Percentiles rank a stretch among this genome's conserved stretches.
phyloP scores from a whole-genome alignment of 75 land plant genomes.

The Picea glauca region DNA sequence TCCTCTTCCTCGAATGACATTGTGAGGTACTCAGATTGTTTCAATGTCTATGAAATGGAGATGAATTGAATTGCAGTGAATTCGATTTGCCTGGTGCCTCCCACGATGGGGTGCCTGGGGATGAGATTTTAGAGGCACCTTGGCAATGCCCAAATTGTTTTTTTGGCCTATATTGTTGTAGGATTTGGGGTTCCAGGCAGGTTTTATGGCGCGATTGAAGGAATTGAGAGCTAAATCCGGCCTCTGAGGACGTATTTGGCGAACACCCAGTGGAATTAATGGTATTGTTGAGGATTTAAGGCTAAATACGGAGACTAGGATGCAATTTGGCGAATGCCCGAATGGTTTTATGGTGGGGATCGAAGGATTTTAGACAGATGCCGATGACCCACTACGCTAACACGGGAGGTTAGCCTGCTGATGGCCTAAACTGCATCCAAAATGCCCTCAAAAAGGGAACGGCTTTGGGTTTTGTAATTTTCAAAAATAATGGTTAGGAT shows the following conservation, averaged over 20 bases:
- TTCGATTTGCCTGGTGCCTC: background rate
- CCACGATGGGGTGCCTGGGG: background rate
- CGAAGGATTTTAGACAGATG: background rate
- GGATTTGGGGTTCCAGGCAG: background rate
- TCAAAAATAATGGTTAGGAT: no score
- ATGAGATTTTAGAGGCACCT: background rate
- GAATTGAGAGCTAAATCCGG: constrained; percentile 4
- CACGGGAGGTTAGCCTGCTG: no score
- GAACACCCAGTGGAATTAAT: background rate
- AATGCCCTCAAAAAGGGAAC: no score
- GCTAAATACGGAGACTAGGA: background rate
- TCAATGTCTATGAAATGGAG: background rate
- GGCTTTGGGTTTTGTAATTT: no score
- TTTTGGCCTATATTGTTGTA: background rate
- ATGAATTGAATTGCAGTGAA: background rate
- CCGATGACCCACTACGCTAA: no score
- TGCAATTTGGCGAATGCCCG: background rate
- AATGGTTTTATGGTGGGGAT: background rate
- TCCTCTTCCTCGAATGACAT: constrained; percentile 88
- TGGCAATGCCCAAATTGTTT: background rate
- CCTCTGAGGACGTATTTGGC: background rate
- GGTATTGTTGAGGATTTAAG: background rate
- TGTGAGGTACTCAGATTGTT: constrained; percentile 9
- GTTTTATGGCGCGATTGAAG: background rate
- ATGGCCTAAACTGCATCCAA: no score